A percentile compares a stretch with the other conserved stretches of the same genome.
phyloP scores from a whole-genome alignment of 2,329 filamentous ascomycete genomes.

The Pseudogymnoascus destructans region DNA sequence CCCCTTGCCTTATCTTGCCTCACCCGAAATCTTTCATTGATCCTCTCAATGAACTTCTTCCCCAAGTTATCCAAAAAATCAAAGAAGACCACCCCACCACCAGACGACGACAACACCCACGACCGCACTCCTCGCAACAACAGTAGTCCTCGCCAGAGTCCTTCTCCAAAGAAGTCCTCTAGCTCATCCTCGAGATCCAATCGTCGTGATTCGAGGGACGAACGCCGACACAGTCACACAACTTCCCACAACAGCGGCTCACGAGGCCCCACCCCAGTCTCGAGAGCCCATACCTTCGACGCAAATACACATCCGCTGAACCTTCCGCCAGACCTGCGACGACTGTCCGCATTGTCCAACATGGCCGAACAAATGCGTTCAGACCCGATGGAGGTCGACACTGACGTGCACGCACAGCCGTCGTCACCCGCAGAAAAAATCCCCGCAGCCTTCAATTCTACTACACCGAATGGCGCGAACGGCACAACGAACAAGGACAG shows the following conservation, averaged over 20 bases:
- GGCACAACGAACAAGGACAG: slow-evolving; percentile 26
- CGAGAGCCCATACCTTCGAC: slow-evolving; percentile 36
- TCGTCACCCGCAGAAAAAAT: slow-evolving; percentile 38
- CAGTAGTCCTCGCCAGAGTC: slow-evolving; percentile 16
- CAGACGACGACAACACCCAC: slow-evolving; percentile 18
- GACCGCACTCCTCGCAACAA: neutral
- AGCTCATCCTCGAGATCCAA: slow-evolving; percentile 17
- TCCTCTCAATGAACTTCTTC: slow-evolving; percentile 26
- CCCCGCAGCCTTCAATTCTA: slow-evolving; percentile 30
- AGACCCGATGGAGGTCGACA: slow-evolving; percentile 64
- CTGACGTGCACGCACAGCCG: slow-evolving; percentile 40
- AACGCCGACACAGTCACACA: slow-evolving; percentile 15
- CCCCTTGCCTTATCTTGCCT: slow-evolving; percentile 5
- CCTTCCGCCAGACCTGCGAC: slow-evolving; percentile 72
- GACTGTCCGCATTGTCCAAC: slow-evolving; percentile 54
- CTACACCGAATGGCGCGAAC: slow-evolving; percentile 33
- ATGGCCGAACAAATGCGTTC: slow-evolving; percentile 35
- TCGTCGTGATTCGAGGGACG: slow-evolving; percentile 15
- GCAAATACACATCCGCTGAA: slow-evolving; percentile 77
- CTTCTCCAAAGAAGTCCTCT: slow-evolving; percentile 22
- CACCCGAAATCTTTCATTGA: slow-evolving; percentile 8
- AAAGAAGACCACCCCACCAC: slow-evolving; percentile 22
- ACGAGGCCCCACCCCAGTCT: slow-evolving; percentile 19
- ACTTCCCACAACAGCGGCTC: slow-evolving; percentile 23
- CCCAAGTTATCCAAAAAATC: slow-evolving; percentile 26